A percentile compares a stretch with the other conserved stretches of the same genome.
Evolutionary conservation across 78 protist species (phyloP).

Genomic region (Protostelium mycophagum): DNA sequence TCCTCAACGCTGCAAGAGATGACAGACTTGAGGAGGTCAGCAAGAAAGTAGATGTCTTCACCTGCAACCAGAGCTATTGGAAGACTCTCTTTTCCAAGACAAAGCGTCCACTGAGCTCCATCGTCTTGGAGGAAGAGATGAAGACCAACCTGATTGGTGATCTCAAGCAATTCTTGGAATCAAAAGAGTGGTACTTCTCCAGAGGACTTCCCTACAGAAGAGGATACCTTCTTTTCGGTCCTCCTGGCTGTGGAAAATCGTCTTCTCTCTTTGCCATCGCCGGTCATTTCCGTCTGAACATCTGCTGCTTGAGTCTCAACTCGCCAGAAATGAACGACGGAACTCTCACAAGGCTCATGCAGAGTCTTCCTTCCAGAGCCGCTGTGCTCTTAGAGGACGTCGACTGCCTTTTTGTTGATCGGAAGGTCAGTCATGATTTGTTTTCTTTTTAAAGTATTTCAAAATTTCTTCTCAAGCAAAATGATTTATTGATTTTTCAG

Average conservation of each 20-base stretch:
- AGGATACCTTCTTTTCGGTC: constrained; percentile 79
- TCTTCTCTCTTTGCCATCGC: not conserved
- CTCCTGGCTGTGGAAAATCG: constrained; percentile 78
- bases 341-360: not conserved
- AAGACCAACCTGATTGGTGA: constrained; percentile 7
- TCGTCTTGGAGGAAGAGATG: not conserved
- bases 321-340: not conserved
- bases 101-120: not conserved
- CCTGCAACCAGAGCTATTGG: not conserved
- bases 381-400: not conserved
- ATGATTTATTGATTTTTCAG: too few relatives aligned
- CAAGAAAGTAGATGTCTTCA: not conserved
- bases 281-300: not conserved
- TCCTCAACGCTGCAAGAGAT: not conserved
- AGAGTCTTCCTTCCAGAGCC: not conserved
- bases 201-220: constrained; percentile 80
- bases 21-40: not conserved
- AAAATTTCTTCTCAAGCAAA: too few relatives aligned
- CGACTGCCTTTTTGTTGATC: not conserved
- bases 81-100: not conserved
- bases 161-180: constrained; percentile 5
- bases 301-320: not conserved
- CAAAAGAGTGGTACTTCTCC: constrained; percentile 10
- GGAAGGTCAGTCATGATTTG: too few relatives aligned
- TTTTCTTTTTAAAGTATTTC: too few relatives aligned